These are phyloP conservation scores for Teratosphaeriaceae sp. DNA, from an alignment of 2,329 filamentous ascomycete genomes.

Conservation along the genomic window DNA sequence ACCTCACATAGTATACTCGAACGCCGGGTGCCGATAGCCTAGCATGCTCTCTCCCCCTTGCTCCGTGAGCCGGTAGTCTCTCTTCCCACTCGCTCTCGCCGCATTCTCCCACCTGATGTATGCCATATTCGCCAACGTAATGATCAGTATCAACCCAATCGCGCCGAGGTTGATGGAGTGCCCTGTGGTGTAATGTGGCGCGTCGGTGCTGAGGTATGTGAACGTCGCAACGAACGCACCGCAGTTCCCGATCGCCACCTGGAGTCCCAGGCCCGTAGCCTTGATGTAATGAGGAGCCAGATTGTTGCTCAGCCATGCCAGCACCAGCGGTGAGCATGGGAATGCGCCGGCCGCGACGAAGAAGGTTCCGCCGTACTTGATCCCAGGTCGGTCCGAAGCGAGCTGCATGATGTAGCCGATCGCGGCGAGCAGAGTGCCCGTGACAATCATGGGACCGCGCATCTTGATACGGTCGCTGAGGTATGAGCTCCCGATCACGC, in stretches of 20 bases:
- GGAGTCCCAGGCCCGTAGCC: conserved; percentile 36
- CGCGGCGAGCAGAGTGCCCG: conserved; percentile 24
- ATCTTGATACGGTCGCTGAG: conserved; percentile 26
- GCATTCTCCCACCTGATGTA: conserved; percentile 39
- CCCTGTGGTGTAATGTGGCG: conserved; percentile 32
- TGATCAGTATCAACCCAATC: conserved; percentile 30
- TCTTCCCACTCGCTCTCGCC: conserved; percentile 32
- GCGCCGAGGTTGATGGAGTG: conserved; percentile 38
- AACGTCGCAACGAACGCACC: conserved; percentile 41
- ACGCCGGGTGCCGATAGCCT: conserved; percentile 36
- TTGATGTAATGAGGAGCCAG: conserved; percentile 39
- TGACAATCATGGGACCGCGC: conserved; percentile 28
- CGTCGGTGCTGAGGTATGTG: conserved; percentile 38
- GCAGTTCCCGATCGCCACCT: conserved; percentile 37
- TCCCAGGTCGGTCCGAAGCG: conserved; percentile 22
- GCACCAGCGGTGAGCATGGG: conserved; percentile 26
- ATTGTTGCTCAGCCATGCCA: conserved; percentile 39
- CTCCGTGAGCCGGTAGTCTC: conserved; percentile 31
- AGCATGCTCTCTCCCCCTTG: conserved; percentile 26
- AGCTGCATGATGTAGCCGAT: conserved; percentile 36
- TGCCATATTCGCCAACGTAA: conserved; percentile 28
- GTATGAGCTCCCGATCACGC: conserved; percentile 20
- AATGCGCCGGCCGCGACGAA: conserved; percentile 30
- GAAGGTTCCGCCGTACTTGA: conserved; percentile 37
- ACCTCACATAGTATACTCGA: conserved; percentile 32